These are phyloP conservation scores for Vanilla planifolia DNA, from an alignment of 106 monocot genomes.

Conservation along the genomic window DNA sequence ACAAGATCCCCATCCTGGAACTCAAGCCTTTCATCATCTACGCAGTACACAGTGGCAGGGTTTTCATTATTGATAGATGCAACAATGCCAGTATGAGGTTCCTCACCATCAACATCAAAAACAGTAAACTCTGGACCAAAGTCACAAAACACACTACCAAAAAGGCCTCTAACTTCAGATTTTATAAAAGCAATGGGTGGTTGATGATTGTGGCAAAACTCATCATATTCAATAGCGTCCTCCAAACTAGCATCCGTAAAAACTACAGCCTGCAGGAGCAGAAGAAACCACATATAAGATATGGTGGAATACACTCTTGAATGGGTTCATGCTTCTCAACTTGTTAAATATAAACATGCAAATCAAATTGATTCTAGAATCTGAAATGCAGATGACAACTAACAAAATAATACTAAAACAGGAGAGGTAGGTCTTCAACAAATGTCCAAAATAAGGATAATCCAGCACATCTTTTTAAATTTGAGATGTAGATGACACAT, in stretches of 20 bases:
- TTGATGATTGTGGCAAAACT: slow-evolving; percentile 9
- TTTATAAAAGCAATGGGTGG: slow-evolving; percentile 12
- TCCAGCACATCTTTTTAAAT: no score
- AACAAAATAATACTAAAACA: no score
- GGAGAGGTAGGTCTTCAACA: no score
- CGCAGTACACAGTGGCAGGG: slow-evolving; percentile 4
- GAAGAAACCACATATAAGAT: no score
- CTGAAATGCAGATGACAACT: no score
- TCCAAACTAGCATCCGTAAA: slow-evolving; percentile 12
- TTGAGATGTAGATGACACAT: no score
- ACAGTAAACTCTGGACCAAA: slow-evolving; percentile 12
- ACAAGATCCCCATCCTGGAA: slow-evolving; percentile 15
- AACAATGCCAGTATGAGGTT: slow-evolving; percentile 11
- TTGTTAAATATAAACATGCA: no score
- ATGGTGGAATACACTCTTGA: no score
- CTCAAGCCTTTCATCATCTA: slow-evolving; percentile 15
- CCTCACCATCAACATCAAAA: slow-evolving; percentile 10
- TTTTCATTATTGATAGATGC: slow-evolving; percentile 13
- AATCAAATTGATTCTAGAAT: no score
- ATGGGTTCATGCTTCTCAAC: no score
- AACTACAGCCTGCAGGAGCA: slow-evolving; percentile 4
- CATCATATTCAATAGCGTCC: slow-evolving; percentile 8
- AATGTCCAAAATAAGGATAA: no score
- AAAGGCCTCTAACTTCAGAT: slow-evolving; percentile 15
- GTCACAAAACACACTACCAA: slow-evolving; percentile 9